Evolutionary conservation across 2,329 filamentous ascomycete species (phyloP), one percentile per base, ranked within the genome.

Genomic region (Curvularia verruculosa): DNA sequence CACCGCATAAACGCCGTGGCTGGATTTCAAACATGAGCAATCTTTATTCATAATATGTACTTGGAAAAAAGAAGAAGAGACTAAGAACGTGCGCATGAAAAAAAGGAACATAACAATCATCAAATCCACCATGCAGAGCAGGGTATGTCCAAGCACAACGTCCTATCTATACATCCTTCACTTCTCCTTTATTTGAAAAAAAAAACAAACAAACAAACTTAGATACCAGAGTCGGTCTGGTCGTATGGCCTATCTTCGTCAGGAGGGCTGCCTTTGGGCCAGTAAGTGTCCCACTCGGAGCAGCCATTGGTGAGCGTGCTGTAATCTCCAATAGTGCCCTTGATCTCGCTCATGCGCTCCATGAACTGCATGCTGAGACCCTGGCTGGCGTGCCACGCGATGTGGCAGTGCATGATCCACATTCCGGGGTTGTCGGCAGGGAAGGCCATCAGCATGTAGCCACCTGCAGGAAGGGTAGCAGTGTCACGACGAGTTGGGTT

Each of bases 301-400:
- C 74, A 76, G 0, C 69, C 72, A 10, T 67, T 47, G 47, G 64
- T 67, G 19, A 74, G 64, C 1, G 39, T 65, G n/a, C 49, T 43
- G 2, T 53, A 59, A 47, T 66, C 64, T 1, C 69, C 69, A 46
- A 74, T 61, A 2, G 39, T 50, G 2, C 58, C 56, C 29, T 49
- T 50, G 8, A 75, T 72, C 52, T 70, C 67, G 13, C 58, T 52
- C 49, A 64, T 69, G 10, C 67, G 61, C 65, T 83, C 84, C 9
- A 85, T 61, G 63, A 85, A 84, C 67, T 85, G 81, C 31, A 85
- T 72, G 6, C 77, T 79, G 18, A 89, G 76, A 1, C 74, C 74
- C 40, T 76, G 72, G 3, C 64, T 65, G 0, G 69, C 74, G 50
- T 76, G 74, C 68, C 68, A 76, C 3, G 73, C 73, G 21, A 75